Conservation (phyloP, 768 basidiomycete genomes). For the Boletus insuetus region DNA sequence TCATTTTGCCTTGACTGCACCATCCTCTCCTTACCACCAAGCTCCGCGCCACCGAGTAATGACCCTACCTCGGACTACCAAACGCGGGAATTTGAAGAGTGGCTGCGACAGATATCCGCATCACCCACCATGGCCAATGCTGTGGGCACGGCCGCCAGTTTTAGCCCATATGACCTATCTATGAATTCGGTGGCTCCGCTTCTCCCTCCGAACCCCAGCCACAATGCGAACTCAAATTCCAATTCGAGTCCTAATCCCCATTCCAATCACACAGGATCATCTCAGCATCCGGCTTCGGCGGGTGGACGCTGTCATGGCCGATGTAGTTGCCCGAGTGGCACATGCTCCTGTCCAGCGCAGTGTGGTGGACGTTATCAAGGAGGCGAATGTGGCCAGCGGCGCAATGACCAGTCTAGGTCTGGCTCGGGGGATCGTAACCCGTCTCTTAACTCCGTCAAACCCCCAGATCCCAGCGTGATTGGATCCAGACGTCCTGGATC, state of each 20-base stretch:
- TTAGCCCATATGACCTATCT: conserved; percentile 32
- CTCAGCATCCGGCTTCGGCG: conserved; percentile 19
- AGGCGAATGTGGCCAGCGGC: conserved; percentile 27
- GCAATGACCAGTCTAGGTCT: conserved; percentile 16
- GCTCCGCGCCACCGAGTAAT: conserved; percentile 40
- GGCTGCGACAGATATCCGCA: conserved; percentile 51
- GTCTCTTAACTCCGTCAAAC: conserved; percentile 10
- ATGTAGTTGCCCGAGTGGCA: conserved; percentile 33
- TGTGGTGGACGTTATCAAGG: conserved; percentile 32
- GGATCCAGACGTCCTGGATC: conserved; percentile 15
- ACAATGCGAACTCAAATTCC: not conserved
- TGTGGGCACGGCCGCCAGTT: conserved; percentile 19
- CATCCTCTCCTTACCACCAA: conserved; percentile 48
- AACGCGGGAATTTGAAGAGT: conserved; percentile 56
- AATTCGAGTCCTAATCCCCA: conserved; percentile 5
- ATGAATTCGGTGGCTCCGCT: conserved; percentile 19
- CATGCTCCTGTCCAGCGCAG: conserved; percentile 34
- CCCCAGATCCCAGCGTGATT: conserved; percentile 7
- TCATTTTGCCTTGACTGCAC: conserved; percentile 62
- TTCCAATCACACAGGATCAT: conserved; percentile 7
- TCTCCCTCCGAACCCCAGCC: conserved; percentile 4
- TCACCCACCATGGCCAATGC: conserved; percentile 14
- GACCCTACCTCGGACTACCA: conserved; percentile 43
- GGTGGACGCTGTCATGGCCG: conserved; percentile 32
- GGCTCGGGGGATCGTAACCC: conserved; percentile 33